Base-by-base conservation (phyloP, 805 yeast species). In the Candida boidinii region DNA sequence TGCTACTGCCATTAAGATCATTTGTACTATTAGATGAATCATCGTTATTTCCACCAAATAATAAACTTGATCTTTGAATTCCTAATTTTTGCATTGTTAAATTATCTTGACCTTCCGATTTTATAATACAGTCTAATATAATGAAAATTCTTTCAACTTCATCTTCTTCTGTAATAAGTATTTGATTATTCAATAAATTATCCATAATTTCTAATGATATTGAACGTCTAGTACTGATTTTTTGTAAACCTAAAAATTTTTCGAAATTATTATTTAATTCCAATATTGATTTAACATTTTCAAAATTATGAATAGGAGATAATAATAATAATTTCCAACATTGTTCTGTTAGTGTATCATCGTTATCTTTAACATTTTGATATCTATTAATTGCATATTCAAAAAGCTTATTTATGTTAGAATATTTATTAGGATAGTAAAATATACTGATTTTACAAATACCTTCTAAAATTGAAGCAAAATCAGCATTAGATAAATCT, bases 401-500 rank as follows among this genome's bases (percentile, higher is more conserved):
- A 53, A 72, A 79, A 17, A 87, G 63, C 22, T 58, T 55, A 48
- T 83, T 77, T 35, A 87, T 61, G 51, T 82, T 74, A 5, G 63
- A 68, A 39, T 64, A 64, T 36, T 76, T 71, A 1, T 68, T 60
- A 6, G 85, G 81, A 48, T 82, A 82, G 58, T 77, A 83, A 4
- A 68, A 63, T 26, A 85, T 61, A 1, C 86, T 68, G 28, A 88
- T 54, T 39, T 69, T 70, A 32, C 80, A 65, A 21, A 84, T 64
- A n/a, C 80, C 72, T 37, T 77, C 79, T 28, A 85, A 59, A 15
- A 87, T 62, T 1, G 70, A 64, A 7, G 82, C 68, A 35, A 73
- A 72, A 38, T 83, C 90, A 19, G 70, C 75, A n/a, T 70, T 49
- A 1, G 85, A 62, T n/a, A 86, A 55, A 30, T 76, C 80, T 1